A percentile compares a stretch with the other conserved stretches of the same genome.
These are phyloP conservation scores for Dryadomyces quercus-mongolicae DNA, from an alignment of 2,329 filamentous ascomycete species.

Conservation along the genomic window DNA sequence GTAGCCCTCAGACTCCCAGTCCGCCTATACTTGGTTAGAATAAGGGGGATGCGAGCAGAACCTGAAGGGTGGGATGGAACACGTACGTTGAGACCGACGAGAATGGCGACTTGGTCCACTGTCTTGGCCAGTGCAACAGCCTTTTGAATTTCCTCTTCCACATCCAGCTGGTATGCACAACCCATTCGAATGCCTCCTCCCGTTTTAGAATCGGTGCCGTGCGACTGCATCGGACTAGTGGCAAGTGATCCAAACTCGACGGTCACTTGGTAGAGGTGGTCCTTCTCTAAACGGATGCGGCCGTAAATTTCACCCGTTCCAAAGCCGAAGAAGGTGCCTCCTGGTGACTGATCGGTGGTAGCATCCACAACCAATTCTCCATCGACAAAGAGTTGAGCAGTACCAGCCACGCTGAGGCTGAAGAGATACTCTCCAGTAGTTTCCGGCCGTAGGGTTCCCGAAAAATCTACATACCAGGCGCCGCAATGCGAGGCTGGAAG, in stretches of 20 bases:
- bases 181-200: constrained; percentile 24
- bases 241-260: constrained; percentile 13
- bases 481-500: constrained; percentile 19
- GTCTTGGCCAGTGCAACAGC: constrained; percentile 26
- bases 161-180: constrained; percentile 7
- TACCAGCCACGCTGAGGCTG: constrained; percentile 19
- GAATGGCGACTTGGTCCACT: constrained; percentile 46
- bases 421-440: constrained; percentile 19
- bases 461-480: constrained; percentile 27
- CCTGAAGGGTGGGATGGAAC: no score
- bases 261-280: constrained; percentile 18
- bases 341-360: constrained; percentile 18
- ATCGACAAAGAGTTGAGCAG: constrained; percentile 23
- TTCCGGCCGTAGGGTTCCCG: constrained; percentile 18
- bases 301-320: constrained; percentile 21
- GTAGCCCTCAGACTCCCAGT: constrained; percentile 15
- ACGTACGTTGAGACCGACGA: constrained; percentile 41
- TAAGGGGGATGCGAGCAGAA: no score
- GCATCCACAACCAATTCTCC: constrained; percentile 23
- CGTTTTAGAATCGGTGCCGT: constrained; percentile 32
- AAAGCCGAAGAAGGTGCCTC: constrained; percentile 19
- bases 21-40: not conserved
- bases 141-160: constrained; percentile 4
- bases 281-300: constrained; percentile 15
- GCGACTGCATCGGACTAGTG: constrained; percentile 6